Conservation (phyloP, 495 filamentous ascomycete genomes). For the Tuber melanosporum region DNA sequence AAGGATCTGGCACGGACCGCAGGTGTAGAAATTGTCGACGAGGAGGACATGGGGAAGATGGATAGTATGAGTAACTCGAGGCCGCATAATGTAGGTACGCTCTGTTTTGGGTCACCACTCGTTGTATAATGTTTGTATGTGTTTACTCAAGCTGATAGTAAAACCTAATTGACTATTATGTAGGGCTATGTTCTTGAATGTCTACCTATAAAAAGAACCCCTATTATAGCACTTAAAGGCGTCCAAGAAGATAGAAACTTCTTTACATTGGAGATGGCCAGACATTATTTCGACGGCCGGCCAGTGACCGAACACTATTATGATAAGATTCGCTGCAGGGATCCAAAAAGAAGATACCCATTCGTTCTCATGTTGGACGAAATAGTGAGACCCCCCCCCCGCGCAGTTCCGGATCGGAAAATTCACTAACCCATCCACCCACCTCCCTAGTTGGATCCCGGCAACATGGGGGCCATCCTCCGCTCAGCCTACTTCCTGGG, state of each 20-base stretch:
- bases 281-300: conserved; percentile 57
- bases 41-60: conserved; percentile 55
- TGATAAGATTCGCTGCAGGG: conserved; percentile 42
- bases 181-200: conserved; percentile 77
- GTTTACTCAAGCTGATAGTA: not conserved
- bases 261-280: conserved; percentile 56
- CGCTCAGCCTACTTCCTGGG: conserved; percentile 82
- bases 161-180: not conserved
- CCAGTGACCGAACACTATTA: conserved; percentile 43
- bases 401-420: not conserved
- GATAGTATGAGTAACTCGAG: conserved; percentile 73
- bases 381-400: conserved; percentile 46
- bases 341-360: conserved; percentile 53
- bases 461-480: conserved; percentile 83
- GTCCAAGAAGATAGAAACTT: conserved; percentile 44
- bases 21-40: conserved; percentile 50
- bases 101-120: not conserved
- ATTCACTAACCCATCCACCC: conserved; percentile 34
- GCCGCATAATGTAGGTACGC: conserved; percentile 64
- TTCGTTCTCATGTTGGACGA: conserved; percentile 75
- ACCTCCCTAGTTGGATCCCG: conserved; percentile 57
- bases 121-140: not conserved
- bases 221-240: conserved; percentile 55
- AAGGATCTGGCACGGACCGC: conserved; percentile 55
- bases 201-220: conserved; percentile 69